Evolutionary conservation across 1,284 basidiomycete genomes (phyloP).

Genomic region (Phaffia rhodozyma): DNA sequence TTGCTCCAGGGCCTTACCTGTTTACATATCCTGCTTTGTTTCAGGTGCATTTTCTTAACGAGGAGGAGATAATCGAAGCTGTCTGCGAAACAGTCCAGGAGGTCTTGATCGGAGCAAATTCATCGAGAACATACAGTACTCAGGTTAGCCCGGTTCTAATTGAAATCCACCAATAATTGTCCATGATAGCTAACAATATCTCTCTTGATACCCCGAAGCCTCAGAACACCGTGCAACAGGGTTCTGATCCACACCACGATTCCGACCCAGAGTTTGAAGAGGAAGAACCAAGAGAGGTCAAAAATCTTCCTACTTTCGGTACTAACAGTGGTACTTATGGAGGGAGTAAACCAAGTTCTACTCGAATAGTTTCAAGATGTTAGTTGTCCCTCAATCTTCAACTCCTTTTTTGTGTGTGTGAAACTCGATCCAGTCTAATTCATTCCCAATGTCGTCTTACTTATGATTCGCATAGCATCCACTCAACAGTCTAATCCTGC

Average conservation of each 20-base stretch:
- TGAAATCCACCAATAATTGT: background rate
- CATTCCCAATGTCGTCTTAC: background rate
- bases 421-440: no score
- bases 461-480: background rate
- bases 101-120: constrained; percentile 53
- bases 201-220: no score
- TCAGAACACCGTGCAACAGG: no score
- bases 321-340: no score
- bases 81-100: constrained; percentile 64
- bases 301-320: no score
- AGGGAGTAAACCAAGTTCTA: no score
- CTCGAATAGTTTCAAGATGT: background rate
- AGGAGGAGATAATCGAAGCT: constrained; percentile 72
- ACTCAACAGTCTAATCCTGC: constrained; percentile 33
- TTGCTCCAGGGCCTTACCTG: background rate
- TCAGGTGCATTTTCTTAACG: constrained; percentile 78
- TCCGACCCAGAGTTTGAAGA: no score
- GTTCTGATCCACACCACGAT: no score
- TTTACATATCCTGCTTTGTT: background rate
- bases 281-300: no score
- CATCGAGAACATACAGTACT: constrained; percentile 61
- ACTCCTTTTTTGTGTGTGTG: no score
- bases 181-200: no score
- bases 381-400: background rate
- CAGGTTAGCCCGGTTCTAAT: constrained; percentile 44